Evolutionary conservation across 2,329 filamentous ascomycete genomes (phyloP), one percentile per base, ranked within the genome.

Genomic region (Cryoendolithus antarcticus): DNA sequence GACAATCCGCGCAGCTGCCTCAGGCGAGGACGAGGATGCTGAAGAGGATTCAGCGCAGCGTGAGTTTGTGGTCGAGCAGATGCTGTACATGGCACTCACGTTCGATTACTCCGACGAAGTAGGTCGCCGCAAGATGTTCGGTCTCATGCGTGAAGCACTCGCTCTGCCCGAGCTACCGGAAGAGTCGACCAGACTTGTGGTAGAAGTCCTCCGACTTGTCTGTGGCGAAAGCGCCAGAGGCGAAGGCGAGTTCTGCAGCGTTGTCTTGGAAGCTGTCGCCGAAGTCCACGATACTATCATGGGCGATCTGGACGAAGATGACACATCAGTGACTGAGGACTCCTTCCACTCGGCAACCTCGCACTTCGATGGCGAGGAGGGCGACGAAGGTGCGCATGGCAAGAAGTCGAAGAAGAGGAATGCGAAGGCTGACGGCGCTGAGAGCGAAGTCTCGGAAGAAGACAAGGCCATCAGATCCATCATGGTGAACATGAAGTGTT

Each of bases 101-200:
- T 74, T 96, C 37, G 91, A 98, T 62, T 98, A 96, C 61, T 88
- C 85, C n/a, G 91, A 98, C 56, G 91, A 96, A 61, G 84, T 94
- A 46, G 91, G 91, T 36, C 77, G 91, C 48, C 74, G 89, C 42
- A 93, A 94, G 65, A 96, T 98, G 86, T 95, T 93, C 58, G 78
- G 84, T 11, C 72, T 96, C 28, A 74, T 96, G 43, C 76, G 91
- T 40, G 85, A 93, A 57, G 81, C 82, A 2, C 67, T 98, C 10
- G 86, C 86, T 0, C 80, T 88, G 38, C 77, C 88, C 3, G 84
- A 93, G 50, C 70, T 98, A 2, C 88, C 91, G 0, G 89, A 98
- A 52, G 86, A 94, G 56, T 81, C 86, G 34, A 96, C 91, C 1
- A 89, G 88, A 56, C 78, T 98, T 37, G 79, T 80, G 0, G 75